phyloP scores from a whole-genome alignment of 192 early-diverging fungal genomes.

The Chytriomyces sp. region DNA sequence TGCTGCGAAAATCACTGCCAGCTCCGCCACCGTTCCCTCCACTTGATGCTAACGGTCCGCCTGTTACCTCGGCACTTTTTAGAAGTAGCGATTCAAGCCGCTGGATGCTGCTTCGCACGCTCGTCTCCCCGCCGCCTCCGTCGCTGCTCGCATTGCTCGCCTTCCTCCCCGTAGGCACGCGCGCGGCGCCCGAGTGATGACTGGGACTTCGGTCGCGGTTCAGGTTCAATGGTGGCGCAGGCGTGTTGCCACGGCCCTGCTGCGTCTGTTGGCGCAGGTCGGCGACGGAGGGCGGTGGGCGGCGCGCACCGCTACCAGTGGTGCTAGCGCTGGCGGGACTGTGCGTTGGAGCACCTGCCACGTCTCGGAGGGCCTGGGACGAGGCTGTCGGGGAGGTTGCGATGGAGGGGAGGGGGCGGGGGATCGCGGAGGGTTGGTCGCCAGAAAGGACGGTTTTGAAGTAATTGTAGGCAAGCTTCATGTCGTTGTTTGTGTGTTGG shows the following conservation, averaged over 20 bases:
- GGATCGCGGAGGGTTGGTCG: not conserved
- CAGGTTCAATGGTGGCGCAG: not conserved
- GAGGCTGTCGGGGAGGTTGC: slow-evolving; percentile 1
- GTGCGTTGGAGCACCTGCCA: not conserved
- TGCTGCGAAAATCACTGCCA: too few relatives aligned
- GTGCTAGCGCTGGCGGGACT: not conserved
- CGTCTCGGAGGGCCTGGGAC: not conserved
- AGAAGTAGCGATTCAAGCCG: slow-evolving; percentile 14
- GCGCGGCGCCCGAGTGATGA: not conserved
- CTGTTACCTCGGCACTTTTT: slow-evolving; percentile 14
- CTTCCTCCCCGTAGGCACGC: not conserved
- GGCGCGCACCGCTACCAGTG: not conserved
- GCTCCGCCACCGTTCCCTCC: not conserved
- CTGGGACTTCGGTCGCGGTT: slow-evolving; percentile 3
- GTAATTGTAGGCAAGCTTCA: slow-evolving; percentile 37
- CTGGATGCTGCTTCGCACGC: slow-evolving; percentile 18
- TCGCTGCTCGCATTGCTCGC: not conserved
- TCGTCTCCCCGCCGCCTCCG: not conserved
- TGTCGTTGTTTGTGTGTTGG: slow-evolving; percentile 52
- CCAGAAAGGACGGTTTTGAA: slow-evolving; percentile 7
- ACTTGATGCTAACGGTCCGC: not conserved
- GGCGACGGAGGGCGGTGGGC: slow-evolving; percentile 14
- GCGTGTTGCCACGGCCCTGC: not conserved
- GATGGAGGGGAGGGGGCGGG: not conserved
- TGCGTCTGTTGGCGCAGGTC: slow-evolving; percentile 18